Evolutionary conservation across 768 basidiomycete species (phyloP), one percentile per base, ranked within the genome.

Genomic region (Mycena rosella): DNA sequence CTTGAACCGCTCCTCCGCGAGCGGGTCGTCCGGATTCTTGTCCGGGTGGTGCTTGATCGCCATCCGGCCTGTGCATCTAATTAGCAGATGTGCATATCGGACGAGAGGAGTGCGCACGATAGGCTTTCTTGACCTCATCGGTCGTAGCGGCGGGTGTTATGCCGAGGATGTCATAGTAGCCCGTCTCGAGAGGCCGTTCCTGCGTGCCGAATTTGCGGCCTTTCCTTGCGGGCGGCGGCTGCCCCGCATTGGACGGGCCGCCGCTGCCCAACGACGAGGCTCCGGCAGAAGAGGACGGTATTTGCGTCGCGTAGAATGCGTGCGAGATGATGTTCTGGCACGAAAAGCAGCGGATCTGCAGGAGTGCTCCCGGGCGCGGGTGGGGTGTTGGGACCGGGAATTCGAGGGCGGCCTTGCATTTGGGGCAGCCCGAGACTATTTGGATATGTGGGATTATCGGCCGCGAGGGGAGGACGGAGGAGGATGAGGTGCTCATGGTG

Each of bases 41-140:
- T 96, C 95, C 0, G 95, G 95, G 77, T 96, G 95, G 73, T 91
- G 89, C 78, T 95, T 95, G 79, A 97, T 96, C 2, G 95, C 95
- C 56, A 95, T 84, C 8, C 91, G 88, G 48, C 93, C 91, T 94
- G n/a, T 10, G 61, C 27, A 27, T 30, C 48, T 11, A 48, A 49
- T 53, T 38, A 69, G 36, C 27, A 30, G n/a, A 34, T 24, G 44
- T 17, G 53, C 29, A 60, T 44, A 44, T 27, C 47, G 49, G 38
- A 49, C 42, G 68, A 40, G 60, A 44, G 48, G 40, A 44, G 24
- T 63, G 82, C 87, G 67, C 74, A 91, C 96, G 89, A 80, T 97
- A 96, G 2, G 96, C 92, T 76, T 93, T 96, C 85, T 96, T 96
- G 76, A 97, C 86, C 54, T 96, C 95, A 20, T 95, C 94, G 5